Evolutionary conservation across 106 monocot species (phyloP).

Genomic region (Dendrobium catenatum): DNA sequence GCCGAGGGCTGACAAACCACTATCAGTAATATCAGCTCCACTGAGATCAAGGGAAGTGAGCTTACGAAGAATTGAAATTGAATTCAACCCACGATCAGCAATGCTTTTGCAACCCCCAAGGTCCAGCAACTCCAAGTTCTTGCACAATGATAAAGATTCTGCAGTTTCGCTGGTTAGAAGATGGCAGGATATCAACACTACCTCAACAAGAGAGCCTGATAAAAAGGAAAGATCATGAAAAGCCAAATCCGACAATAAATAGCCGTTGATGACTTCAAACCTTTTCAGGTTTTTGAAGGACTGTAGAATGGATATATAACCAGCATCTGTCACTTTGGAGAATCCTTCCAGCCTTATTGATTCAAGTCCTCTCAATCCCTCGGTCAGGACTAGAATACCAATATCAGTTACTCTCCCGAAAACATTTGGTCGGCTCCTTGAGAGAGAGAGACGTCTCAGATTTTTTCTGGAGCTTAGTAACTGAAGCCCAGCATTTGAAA

Average conservation of each 20-base stretch:
- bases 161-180: constrained; percentile 57
- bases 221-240: constrained; percentile 48
- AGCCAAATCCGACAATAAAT: constrained; percentile 63
- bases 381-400: constrained; percentile 60
- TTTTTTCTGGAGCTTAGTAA: constrained; percentile 32
- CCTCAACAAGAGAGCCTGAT: constrained; percentile 34
- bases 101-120: constrained; percentile 74
- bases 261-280: constrained; percentile 55
- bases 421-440: constrained; percentile 26
- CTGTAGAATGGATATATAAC: constrained; percentile 60
- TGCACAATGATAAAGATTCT: constrained; percentile 39
- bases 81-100: constrained; percentile 50
- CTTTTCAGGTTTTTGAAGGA: constrained; percentile 54
- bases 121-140: constrained; percentile 51
- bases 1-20: constrained; percentile 54
- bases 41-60: constrained; percentile 56
- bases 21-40: constrained; percentile 61
- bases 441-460: constrained; percentile 52
- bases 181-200: constrained; percentile 67
- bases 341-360: constrained; percentile 71
- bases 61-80: constrained; percentile 59
- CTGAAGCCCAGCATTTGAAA: constrained; percentile 65
- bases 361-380: constrained; percentile 50
- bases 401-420: constrained; percentile 74
- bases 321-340: constrained; percentile 87